phyloP scores from a whole-genome alignment of 2,329 filamentous ascomycete species.

The Colletotrichum eleusines region DNA sequence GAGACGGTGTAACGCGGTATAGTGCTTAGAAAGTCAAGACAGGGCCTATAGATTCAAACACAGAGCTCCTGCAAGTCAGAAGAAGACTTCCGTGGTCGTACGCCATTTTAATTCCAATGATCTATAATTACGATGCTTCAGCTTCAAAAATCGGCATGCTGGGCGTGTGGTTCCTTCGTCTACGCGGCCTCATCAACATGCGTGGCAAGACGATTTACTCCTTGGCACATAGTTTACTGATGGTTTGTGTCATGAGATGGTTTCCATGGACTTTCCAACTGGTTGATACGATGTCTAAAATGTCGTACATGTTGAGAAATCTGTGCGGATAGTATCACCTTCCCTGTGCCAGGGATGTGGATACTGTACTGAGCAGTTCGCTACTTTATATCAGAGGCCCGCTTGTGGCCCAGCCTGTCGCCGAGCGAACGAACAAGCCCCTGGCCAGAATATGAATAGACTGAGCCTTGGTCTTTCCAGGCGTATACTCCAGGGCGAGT shows the following conservation, averaged over 20 bases:
- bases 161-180: background rate
- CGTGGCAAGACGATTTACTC: background rate
- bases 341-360: background rate
- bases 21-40: background rate
- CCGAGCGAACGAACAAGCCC: background rate
- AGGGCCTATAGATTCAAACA: too few species aligned
- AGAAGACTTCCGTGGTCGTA: background rate
- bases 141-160: background rate
- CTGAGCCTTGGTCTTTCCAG: background rate
- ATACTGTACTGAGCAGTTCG: background rate
- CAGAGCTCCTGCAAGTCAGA: background rate
- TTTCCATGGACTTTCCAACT: too few species aligned
- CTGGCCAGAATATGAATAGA: background rate
- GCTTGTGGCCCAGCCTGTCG: background rate
- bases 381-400: background rate
- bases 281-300: too few species aligned
- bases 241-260: too few species aligned
- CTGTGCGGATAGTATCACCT: too few species aligned
- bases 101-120: too few species aligned
- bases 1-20: background rate
- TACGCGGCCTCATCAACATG: fast-evolving
- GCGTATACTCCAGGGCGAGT: background rate
- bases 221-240: background rate
- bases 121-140: too few species aligned
- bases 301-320: too few species aligned